These are phyloP conservation scores for Talaromyces borbonicus DNA, from an alignment of 495 filamentous ascomycete genomes.

Conservation along the genomic window DNA sequence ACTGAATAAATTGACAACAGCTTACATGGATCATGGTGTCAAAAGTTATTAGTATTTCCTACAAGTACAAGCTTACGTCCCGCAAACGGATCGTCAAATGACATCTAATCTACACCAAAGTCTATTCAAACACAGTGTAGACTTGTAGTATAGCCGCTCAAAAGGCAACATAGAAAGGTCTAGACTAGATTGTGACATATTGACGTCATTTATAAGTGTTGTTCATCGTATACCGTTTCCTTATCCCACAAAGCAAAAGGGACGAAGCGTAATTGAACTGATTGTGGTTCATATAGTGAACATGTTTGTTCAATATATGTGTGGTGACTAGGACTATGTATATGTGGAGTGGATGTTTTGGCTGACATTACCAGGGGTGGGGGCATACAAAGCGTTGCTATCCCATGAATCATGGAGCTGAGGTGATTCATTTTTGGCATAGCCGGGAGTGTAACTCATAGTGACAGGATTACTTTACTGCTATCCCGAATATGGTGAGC, in stretches of 20 bases:
- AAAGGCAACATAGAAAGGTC: too few relatives aligned
- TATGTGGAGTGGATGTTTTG: not conserved
- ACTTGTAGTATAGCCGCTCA: too few relatives aligned
- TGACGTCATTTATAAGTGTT: too few relatives aligned
- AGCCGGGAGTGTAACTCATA: not conserved
- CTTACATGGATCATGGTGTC: too few relatives aligned
- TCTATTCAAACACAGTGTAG: too few relatives aligned
- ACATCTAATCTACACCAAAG: too few relatives aligned
- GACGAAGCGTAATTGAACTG: constrained; percentile 1
- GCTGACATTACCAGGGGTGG: not conserved
- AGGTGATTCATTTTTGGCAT: not conserved
- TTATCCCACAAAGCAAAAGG: constrained; percentile 11
- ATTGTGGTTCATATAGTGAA: not conserved
- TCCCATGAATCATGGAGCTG: constrained; percentile 3
- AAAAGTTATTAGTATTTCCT: too few relatives aligned
- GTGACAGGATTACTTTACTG: not conserved
- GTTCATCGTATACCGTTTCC: constrained; percentile 19
- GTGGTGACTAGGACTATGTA: not conserved
- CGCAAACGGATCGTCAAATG: too few relatives aligned
- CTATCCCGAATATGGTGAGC: not conserved
- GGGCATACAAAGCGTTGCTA: not conserved
- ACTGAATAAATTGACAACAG: too few relatives aligned
- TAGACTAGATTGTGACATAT: too few relatives aligned
- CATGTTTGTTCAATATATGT: not conserved
- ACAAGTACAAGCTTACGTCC: too few relatives aligned